Base-by-base conservation (phyloP, 2,329 filamentous ascomycete genomes). In the Trichoderma polysporum region DNA sequence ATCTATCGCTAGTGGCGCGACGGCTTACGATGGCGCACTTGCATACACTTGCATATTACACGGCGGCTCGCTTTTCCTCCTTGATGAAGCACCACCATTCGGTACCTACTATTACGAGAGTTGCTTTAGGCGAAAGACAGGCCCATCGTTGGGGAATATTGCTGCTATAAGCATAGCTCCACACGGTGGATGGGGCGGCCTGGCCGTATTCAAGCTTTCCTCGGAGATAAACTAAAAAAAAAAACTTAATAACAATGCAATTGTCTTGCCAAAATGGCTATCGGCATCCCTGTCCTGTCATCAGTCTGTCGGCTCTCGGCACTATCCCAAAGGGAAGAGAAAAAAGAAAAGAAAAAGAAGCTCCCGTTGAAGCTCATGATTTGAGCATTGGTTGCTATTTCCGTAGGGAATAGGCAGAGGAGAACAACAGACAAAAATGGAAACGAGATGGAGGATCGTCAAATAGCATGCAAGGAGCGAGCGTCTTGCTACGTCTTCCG, bases 231-330 rank as follows among this genome's bases (percentile, higher is more conserved):
- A 22, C 35, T 63, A 54, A 41, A 53, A 63, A 41, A 31, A 41
- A 41, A 53, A 9, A 31, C 49, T 53, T 39, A 53, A 63, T 31
- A n/a, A 37, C 57, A 52, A 29, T 29, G 31, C 49, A 27, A 25
- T 35, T 56, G 60, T 53, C 39, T 31, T 41, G 27, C 27, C 39
- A 50, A 17, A 29, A 7, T 10, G 39, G 37, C 27, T 49, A 15
- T 47, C 17, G 33, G n/a, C 47, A 39, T 41, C 19, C 60, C 49
- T 56, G 49, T 37, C 49, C 37, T 47, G 50, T 12, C 60, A 45
- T 33, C 27, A 33, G 19, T 9, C 25, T 56, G 45, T 39, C 58
- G 58, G 57, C 57, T 52, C 45, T 56, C 50, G 60, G 59, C 59
- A 9, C 35, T 19, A 62, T 53, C 17, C 35, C 59, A 37, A 41